A percentile compares a stretch with the other conserved stretches of the same genome.
Conservation (phyloP, 1,139 yeast genomes). For the Hyphopichia khmerensis region DNA sequence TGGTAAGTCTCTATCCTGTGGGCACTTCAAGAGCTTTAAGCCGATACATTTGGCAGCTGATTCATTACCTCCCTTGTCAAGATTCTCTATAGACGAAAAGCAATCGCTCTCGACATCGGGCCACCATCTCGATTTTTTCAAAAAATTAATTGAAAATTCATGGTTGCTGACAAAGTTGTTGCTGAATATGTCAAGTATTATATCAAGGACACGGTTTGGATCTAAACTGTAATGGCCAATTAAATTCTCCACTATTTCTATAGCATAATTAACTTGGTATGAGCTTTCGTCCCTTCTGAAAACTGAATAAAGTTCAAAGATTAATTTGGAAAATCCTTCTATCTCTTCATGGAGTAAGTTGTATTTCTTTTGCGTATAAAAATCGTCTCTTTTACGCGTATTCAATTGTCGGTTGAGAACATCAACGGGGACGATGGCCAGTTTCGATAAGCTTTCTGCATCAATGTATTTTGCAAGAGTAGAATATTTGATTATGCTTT, state of each 20-base stretch:
- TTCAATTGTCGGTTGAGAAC: conserved; percentile 39
- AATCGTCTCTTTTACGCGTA: conserved; percentile 48
- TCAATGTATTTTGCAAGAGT: conserved; percentile 37
- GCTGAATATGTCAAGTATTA: conserved; percentile 53
- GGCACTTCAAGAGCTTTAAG: conserved; percentile 45
- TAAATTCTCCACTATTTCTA: conserved; percentile 52
- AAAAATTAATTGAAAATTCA: conserved; percentile 46
- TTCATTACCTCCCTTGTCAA: conserved; percentile 56
- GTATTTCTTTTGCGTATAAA: conserved; percentile 70
- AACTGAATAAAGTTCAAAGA: conserved; percentile 51
- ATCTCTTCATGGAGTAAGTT: conserved; percentile 76
- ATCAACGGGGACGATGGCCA: conserved; percentile 41
- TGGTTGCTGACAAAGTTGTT: conserved; percentile 45
- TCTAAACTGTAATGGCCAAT: conserved; percentile 82
- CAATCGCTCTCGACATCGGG: conserved; percentile 41
- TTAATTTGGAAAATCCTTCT: conserved; percentile 76
- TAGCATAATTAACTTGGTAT: conserved; percentile 45
- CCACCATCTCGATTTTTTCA: conserved; percentile 66
- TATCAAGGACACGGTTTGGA: conserved; percentile 67
- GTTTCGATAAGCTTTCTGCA: conserved; percentile 34
- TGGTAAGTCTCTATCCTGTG: conserved; percentile 32
- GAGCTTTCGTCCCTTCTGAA: conserved; percentile 40
- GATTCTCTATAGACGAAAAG: conserved; percentile 23
- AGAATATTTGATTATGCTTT: conserved; percentile 34
- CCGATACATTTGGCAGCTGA: conserved; percentile 62